A percentile compares a stretch with the other conserved stretches of the same genome.
Conservation (phyloP, 805 yeast genomes). For the Sporopachydermia lactativora region DNA sequence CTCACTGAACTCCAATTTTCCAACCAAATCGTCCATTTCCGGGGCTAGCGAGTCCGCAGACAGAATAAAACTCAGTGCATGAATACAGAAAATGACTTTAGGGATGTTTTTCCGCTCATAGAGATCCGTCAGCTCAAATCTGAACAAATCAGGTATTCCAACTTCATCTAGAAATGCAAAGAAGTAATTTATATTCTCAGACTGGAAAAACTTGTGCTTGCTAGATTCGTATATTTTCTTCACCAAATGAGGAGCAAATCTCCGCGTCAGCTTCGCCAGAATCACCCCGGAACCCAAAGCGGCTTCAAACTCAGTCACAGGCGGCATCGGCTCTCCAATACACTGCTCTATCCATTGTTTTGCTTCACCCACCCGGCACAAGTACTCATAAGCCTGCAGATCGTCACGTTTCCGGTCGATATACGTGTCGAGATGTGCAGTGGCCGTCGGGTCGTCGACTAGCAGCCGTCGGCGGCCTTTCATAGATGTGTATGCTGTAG, state of each 20-base stretch:
- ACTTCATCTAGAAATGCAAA: constrained; percentile 56
- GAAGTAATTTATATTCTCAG: constrained; percentile 83
- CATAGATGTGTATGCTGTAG: no score
- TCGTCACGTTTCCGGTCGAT: constrained; percentile 28
- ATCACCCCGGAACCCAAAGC: constrained; percentile 73
- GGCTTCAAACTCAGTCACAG: constrained; percentile 46
- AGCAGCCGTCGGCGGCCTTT: not conserved
- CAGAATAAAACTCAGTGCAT: constrained; percentile 71
- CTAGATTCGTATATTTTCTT: constrained; percentile 39
- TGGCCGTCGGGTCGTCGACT: not conserved
- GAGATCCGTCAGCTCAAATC: constrained; percentile 84
- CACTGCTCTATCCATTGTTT: constrained; percentile 65
- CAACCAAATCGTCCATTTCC: constrained; percentile 45
- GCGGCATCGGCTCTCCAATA: constrained; percentile 40
- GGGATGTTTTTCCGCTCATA: constrained; percentile 89
- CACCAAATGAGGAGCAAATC: constrained; percentile 53
- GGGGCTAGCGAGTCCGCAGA: constrained; percentile 44
- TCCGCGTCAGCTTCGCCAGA: constrained; percentile 64
- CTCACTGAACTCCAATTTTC: constrained; percentile 45
- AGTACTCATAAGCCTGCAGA: constrained; percentile 53
- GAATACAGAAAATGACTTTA: constrained; percentile 84
- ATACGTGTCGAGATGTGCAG: not conserved
- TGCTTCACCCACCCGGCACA: constrained; percentile 73
- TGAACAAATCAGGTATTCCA: constrained; percentile 69
- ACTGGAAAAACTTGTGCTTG: constrained; percentile 73